Evolutionary conservation across 768 basidiomycete genomes (phyloP).

Genomic region (Suillus variegatus): DNA sequence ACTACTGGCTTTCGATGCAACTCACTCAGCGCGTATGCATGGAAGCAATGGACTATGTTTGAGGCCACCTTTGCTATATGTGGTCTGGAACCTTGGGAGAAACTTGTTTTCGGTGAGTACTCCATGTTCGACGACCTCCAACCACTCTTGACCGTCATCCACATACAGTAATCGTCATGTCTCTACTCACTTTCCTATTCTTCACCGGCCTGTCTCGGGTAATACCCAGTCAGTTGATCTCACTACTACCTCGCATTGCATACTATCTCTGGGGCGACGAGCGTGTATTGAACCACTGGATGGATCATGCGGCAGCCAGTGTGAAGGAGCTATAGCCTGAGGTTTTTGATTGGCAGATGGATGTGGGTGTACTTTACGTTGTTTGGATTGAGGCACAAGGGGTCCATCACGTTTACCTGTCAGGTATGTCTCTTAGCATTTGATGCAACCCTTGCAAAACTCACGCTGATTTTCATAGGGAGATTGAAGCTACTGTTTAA

Average conservation of each 20-base stretch:
- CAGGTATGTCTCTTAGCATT: not conserved
- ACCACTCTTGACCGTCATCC: not conserved
- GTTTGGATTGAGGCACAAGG: not conserved
- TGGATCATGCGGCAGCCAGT: conserved; percentile 9
- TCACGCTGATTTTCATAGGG: not conserved
- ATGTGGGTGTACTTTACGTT: not conserved
- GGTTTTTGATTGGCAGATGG: not conserved
- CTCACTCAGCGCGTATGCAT: conserved; percentile 28
- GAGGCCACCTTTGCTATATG: conserved; percentile 54
- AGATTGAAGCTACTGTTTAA: not conserved
- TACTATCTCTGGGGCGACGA: conserved; percentile 58
- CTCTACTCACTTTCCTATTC: conserved; percentile 39
- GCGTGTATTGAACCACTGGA: conserved; percentile 16
- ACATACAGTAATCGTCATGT: conserved; percentile 36
- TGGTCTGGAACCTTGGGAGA: conserved; percentile 66
- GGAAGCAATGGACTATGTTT: conserved; percentile 51
- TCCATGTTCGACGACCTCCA: not conserved
- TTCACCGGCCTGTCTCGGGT: conserved; percentile 49
- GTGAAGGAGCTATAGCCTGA: conserved; percentile 6
- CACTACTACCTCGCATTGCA: conserved; percentile 47
- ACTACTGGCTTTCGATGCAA: conserved; percentile 6
- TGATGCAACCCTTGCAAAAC: not conserved
- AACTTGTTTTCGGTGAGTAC: conserved; percentile 50
- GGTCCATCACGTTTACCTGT: not conserved
- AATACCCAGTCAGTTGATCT: conserved; percentile 51